phyloP scores from a whole-genome alignment of 2,329 filamentous ascomycete genomes.

The Penicillium verrucosum region DNA sequence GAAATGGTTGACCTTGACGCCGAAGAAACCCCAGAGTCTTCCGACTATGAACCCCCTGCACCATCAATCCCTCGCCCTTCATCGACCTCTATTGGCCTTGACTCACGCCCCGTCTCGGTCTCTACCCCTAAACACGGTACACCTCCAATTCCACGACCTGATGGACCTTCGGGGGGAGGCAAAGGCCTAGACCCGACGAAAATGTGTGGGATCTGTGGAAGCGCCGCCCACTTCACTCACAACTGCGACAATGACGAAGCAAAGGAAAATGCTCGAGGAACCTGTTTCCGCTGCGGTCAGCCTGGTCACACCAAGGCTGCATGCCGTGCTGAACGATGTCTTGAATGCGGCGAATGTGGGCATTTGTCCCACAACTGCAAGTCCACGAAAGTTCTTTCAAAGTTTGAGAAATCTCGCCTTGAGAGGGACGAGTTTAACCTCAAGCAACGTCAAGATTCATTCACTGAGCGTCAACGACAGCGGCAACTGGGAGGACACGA shows the following conservation, averaged over 20 bases:
- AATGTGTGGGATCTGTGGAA: constrained; percentile 47
- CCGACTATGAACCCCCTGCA: constrained; percentile 20
- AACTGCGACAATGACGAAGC: constrained; percentile 48
- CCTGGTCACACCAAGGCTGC: constrained; percentile 37
- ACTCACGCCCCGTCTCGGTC: constrained; percentile 19
- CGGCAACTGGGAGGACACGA: constrained; percentile 46
- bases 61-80: constrained; percentile 32
- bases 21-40: constrained; percentile 4
- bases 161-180: constrained; percentile 43
- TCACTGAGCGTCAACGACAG: constrained; percentile 38
- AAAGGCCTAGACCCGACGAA: constrained; percentile 43
- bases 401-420: constrained; percentile 36
- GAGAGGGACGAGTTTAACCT: constrained; percentile 38
- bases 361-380: constrained; percentile 39
- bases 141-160: constrained; percentile 24
- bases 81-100: constrained; percentile 23
- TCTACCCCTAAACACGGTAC: constrained; percentile 27
- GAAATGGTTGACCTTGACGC: constrained; percentile 42
- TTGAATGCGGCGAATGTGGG: constrained; percentile 45
- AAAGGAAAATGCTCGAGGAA: constrained; percentile 36
- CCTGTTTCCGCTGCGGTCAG: constrained; percentile 43
- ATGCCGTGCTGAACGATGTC: constrained; percentile 44
- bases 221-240: constrained; percentile 42
- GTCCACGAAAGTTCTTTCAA: constrained; percentile 33
- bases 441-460: constrained; percentile 32